A percentile compares a stretch with the other conserved stretches of the same genome.
phyloP scores from a whole-genome alignment of 73 alveolate species.

The Blepharisma stoltei region DNA sequence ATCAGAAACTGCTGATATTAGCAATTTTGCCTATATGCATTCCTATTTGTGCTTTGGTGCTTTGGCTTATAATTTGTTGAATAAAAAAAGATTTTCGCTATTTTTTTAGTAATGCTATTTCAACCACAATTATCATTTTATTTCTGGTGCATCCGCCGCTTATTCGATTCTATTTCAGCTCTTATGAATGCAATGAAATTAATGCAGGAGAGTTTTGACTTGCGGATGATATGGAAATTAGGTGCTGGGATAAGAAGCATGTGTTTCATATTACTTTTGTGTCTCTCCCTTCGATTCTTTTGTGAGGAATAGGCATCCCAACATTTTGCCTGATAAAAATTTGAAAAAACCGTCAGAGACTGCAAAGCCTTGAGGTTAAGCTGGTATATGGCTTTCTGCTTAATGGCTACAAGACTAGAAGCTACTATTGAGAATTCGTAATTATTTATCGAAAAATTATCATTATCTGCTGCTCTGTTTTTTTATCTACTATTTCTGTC shows the following conservation, averaged over 20 bases:
- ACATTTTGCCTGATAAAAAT: not conserved
- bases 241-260: constrained; percentile 45
- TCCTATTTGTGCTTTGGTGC: constrained; percentile 22
- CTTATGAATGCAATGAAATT: constrained; percentile 48
- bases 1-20: constrained; percentile 39
- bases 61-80: constrained; percentile 38
- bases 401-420: constrained; percentile 53
- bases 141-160: constrained; percentile 54
- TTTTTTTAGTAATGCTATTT: constrained; percentile 32
- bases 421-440: constrained; percentile 60
- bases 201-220: constrained; percentile 43
- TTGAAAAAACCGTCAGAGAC: not conserved
- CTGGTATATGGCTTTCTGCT: constrained; percentile 56
- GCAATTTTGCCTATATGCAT: constrained; percentile 39
- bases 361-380: constrained; percentile 23
- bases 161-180: constrained; percentile 40
- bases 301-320: constrained; percentile 30
- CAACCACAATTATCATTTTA: constrained; percentile 47
- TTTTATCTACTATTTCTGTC: not conserved
- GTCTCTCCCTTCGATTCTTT: constrained; percentile 49
- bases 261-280: not conserved
- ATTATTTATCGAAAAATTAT: constrained; percentile 55
- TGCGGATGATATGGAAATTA: constrained; percentile 38
- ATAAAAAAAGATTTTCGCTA: constrained; percentile 30
- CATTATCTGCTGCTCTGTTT: constrained; percentile 44